Conservation (phyloP, 179 eudicot genomes). For the Silene noctiflora region DNA sequence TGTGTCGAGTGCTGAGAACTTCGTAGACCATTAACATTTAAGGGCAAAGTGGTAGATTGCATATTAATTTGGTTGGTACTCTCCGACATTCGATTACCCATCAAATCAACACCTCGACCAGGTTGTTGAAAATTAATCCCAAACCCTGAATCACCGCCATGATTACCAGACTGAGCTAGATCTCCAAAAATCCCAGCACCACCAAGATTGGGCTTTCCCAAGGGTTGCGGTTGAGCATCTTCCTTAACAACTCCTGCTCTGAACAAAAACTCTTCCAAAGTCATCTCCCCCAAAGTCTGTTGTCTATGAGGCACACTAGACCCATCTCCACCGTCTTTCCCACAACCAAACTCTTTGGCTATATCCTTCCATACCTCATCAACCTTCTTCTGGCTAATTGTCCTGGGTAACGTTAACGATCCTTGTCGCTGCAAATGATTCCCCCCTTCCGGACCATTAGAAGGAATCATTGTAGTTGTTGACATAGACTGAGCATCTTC, state of each 20-base stretch:
- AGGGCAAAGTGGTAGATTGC: conserved; percentile 45
- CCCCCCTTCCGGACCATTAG: conserved; percentile 33
- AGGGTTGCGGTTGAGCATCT: conserved; percentile 34
- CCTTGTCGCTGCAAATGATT: conserved; percentile 73
- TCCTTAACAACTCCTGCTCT: conserved; percentile 94
- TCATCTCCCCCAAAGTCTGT: conserved; percentile 76
- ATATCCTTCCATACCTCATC: conserved; percentile 90
- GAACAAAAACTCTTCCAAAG: conserved; percentile 74
- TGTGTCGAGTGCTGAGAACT: conserved; percentile 32
- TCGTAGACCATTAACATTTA: conserved; percentile 44
- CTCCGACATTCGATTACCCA: conserved; percentile 36
- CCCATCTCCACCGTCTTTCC: conserved; percentile 27
- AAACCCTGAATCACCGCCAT: conserved; percentile 30
- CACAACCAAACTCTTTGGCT: conserved; percentile 39
- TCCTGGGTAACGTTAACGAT: conserved; percentile 74
- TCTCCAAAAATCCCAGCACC: conserved; percentile 46
- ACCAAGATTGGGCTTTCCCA: conserved; percentile 28
- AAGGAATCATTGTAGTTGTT: conserved; percentile 15
- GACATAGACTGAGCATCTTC: conserved; percentile 72
- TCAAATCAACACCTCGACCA: conserved; percentile 34
- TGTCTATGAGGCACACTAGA: conserved; percentile 52
- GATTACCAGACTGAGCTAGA: conserved; percentile 33
- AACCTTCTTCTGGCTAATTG: conserved; percentile 81
- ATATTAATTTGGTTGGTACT: conserved; percentile 31
- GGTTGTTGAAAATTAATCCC: conserved; percentile 62